phyloP scores from a whole-genome alignment of 805 yeast species.

The Phaffomyces antillensis region DNA sequence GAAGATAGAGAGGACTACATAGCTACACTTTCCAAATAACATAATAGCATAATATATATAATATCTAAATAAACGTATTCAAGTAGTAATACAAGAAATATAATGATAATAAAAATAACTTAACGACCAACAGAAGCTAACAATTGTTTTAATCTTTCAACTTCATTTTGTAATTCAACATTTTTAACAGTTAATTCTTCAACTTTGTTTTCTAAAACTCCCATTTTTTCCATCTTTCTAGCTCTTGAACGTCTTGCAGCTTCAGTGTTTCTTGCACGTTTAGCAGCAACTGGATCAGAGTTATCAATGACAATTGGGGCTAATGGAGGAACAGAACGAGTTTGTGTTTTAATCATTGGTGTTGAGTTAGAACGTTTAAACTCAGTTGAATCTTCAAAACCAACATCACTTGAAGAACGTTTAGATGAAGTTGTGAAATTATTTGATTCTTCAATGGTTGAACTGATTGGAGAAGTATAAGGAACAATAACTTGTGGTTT shows the following conservation, averaged over 20 bases:
- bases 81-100: no score
- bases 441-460: not conserved
- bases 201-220: slow-evolving; percentile 72
- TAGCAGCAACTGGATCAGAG: slow-evolving; percentile 63
- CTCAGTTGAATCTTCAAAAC: slow-evolving; percentile 9
- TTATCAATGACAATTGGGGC: slow-evolving; percentile 55
- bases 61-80: no score
- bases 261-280: slow-evolving; percentile 92
- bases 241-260: slow-evolving; percentile 96
- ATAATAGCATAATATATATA: no score
- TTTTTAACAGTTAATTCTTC: slow-evolving; percentile 57
- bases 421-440: slow-evolving; percentile 8
- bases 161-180: slow-evolving; percentile 53
- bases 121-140: slow-evolving; percentile 24
- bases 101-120: not conserved
- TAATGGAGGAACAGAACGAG: slow-evolving; percentile 43
- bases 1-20: no score
- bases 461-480: slow-evolving; percentile 1
- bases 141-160: slow-evolving; percentile 48
- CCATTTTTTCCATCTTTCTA: slow-evolving; percentile 83
- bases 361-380: slow-evolving; percentile 12
- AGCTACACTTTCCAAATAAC: no score
- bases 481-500: not conserved
- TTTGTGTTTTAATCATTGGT: slow-evolving; percentile 1
- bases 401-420: slow-evolving; percentile 22